Evolutionary conservation across 2,329 filamentous ascomycete genomes (phyloP).

Genomic region (Colletotrichum tofieldiae): DNA sequence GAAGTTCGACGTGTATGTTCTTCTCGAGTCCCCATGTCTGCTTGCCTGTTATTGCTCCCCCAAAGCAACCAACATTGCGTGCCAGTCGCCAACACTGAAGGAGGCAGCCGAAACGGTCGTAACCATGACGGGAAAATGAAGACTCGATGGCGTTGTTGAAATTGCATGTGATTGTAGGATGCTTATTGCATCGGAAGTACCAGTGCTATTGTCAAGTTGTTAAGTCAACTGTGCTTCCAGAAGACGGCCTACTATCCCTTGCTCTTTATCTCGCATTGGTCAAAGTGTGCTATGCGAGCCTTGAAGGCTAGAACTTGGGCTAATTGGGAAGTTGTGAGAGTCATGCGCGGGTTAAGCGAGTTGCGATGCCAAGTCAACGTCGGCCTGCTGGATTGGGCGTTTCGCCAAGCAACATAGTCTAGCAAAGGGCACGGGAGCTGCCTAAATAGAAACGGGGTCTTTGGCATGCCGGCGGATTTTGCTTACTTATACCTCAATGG

Average conservation of each 20-base stretch:
- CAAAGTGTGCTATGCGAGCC: background rate
- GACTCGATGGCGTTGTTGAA: background rate
- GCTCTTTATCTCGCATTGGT: too few species aligned
- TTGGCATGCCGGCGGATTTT: background rate
- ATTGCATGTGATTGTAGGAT: background rate
- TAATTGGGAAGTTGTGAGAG: conserved; percentile 4
- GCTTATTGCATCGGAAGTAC: background rate
- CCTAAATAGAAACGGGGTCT: conserved; percentile 14
- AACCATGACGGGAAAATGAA: background rate
- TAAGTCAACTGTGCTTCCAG: background rate
- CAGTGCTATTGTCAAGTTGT: background rate
- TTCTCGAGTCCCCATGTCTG: background rate
- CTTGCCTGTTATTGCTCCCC: background rate
- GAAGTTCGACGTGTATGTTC: background rate
- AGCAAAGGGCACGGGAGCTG: conserved; percentile 10
- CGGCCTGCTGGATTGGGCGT: background rate
- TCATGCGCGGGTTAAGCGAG: conserved; percentile 11
- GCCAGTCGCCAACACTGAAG: background rate
- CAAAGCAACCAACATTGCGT: background rate
- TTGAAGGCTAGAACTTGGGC: background rate
- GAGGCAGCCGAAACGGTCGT: background rate
- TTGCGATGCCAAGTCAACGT: background rate
- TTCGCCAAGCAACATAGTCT: conserved; percentile 7
- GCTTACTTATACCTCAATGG: conserved; percentile 1
- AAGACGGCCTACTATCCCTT: too few species aligned